Evolutionary conservation across 768 basidiomycete species (phyloP), one percentile per base, ranked within the genome.

Genomic region (Lactifluus subvellereus): DNA sequence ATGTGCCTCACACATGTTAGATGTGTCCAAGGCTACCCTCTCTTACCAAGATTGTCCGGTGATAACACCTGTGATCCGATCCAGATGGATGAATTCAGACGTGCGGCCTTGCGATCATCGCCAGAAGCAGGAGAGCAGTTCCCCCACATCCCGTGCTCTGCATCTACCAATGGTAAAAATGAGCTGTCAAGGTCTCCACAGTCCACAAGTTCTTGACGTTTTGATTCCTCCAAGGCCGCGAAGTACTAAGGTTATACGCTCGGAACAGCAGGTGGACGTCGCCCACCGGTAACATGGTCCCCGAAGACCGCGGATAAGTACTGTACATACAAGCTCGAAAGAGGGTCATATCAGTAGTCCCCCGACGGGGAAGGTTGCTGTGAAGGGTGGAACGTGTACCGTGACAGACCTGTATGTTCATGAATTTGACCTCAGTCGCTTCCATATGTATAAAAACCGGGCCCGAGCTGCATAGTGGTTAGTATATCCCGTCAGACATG

Each of bases 41-140:
- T 40, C 20, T 42, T 20, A 59, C 58, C 20, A 53, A 60, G 43
- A 33, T 22, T 42, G 50, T 27, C 59, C 10, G 30, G 51, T 14
- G 32, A n/a, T 27, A 48, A 27, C 32, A 18, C 35, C 9, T 37
- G 20, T 53, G 52, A 54, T 60, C 52, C 59, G 59, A 47, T 35
- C 43, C 42, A 13, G 18, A n/a, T 45, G 59, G 32, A 60, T 60
- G 20, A n/a, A 10, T 10, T 47, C 13, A 47, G 47, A 60, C 59
- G n/a, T 32, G 10, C 14, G 4, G 7, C 51, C 20, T 49, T 50
- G 52, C 59, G 59, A 60, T 60, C 59, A 60, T 54, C 59, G 59
- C 53, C 59, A 54, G 59, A 60, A 60, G 51, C 11, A 30, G 50
- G 51, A 52, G 59, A 43, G 43, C 18, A n/a, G 18, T 47, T 38